Evolutionary conservation across 2,329 filamentous ascomycete species (phyloP).

Genomic region (Gyromitra esculenta): DNA sequence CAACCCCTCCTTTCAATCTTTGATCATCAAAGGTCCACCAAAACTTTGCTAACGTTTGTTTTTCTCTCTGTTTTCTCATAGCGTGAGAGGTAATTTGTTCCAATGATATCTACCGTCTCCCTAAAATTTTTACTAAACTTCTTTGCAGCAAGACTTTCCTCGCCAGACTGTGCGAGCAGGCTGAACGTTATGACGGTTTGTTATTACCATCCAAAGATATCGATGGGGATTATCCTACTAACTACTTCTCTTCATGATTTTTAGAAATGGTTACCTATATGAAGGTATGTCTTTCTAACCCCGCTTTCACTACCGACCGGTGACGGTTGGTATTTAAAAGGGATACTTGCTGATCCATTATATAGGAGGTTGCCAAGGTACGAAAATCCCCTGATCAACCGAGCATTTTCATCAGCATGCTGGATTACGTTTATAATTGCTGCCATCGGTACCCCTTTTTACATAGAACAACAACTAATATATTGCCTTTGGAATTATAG

Average conservation of each 20-base stretch:
- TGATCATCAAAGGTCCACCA: constrained; percentile 26
- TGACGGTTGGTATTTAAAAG: constrained; percentile 8
- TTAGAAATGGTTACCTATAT: constrained; percentile 97
- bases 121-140: constrained; percentile 44
- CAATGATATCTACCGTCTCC: constrained; percentile 11
- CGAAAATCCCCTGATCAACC: constrained; percentile 5
- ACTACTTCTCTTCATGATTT: constrained; percentile 55
- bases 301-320: constrained; percentile 39
- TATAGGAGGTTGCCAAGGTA: constrained; percentile 88
- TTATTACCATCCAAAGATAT: constrained; percentile 17
- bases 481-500: constrained; percentile 57
- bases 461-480: constrained; percentile 28
- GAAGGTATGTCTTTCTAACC: constrained; percentile 71
- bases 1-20: constrained; percentile 51
- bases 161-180: constrained; percentile 99
- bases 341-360: constrained; percentile 49
- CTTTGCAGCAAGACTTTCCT: constrained; percentile 94
- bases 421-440: constrained; percentile 17
- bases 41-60: constrained; percentile 50
- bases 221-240: constrained; percentile 56
- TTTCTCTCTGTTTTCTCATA: constrained; percentile 33
- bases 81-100: constrained; percentile 55
- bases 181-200: constrained; percentile 93
- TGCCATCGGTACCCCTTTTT: constrained; percentile 30
- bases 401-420: constrained; percentile 14